These are phyloP conservation scores for Trichosanthes truncata DNA, from an alignment of 306 rosid species.

Conservation along the genomic window DNA sequence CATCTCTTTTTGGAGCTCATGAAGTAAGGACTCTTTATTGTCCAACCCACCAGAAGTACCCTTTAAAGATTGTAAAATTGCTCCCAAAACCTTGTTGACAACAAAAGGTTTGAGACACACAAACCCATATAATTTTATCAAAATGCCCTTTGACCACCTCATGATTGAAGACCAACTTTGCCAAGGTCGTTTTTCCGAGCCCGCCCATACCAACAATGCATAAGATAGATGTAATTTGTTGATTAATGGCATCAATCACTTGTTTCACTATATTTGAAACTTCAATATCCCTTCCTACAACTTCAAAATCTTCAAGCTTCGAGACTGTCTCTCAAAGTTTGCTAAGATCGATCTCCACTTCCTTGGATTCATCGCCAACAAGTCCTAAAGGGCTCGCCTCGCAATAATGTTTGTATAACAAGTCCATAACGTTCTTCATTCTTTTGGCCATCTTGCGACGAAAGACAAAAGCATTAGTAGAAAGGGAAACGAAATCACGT, in stretches of 20 bases:
- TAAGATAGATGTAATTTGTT: background rate
- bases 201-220: conserved; percentile 14
- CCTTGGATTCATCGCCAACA: background rate
- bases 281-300: background rate
- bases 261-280: background rate
- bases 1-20: background rate
- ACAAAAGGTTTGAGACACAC: conserved; percentile 10
- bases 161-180: background rate
- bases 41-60: too few relatives aligned
- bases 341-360: background rate
- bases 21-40: background rate
- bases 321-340: background rate
- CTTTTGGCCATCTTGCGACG: background rate
- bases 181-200: conserved; percentile 14
- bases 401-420: background rate
- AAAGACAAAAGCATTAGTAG: background rate
- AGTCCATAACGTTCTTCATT: background rate
- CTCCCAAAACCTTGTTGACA: background rate
- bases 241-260: background rate
- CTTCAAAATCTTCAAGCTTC: background rate
- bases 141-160: background rate
- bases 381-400: background rate
- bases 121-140: conserved; percentile 8
- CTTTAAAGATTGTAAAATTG: background rate
- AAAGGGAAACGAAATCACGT: background rate